phyloP scores from a whole-genome alignment of 2,329 filamentous ascomycete species.

The Fusarium luffae region DNA sequence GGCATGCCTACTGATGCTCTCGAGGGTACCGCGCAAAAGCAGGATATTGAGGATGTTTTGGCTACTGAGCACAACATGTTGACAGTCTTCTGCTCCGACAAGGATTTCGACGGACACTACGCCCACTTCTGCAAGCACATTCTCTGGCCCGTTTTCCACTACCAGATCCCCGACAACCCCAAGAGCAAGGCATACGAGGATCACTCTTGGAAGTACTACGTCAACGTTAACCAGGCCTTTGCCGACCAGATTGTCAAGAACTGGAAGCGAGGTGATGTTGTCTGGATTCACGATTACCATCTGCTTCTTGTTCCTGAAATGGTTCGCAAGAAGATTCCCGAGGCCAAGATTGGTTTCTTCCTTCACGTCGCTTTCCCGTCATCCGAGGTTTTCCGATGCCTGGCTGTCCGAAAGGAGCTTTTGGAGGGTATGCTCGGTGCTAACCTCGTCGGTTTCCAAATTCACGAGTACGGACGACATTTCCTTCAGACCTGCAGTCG shows the following conservation, averaged over 20 bases:
- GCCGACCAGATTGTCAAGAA: slow-evolving; percentile 89
- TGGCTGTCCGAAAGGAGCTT: slow-evolving; percentile 86
- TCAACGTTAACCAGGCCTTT: slow-evolving; percentile 91
- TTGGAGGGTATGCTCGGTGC: slow-evolving; percentile 93
- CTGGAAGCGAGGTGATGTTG: slow-evolving; percentile 92
- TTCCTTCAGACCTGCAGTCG: slow-evolving; percentile 97
- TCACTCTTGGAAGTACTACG: slow-evolving; percentile 95
- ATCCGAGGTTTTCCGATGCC: slow-evolving; percentile 92
- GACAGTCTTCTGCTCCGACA: slow-evolving; percentile 87
- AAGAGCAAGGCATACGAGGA: slow-evolving; percentile 99
- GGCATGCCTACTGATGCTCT: slow-evolving; percentile 94
- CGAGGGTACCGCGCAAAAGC: slow-evolving; percentile 76
- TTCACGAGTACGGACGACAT: slow-evolving; percentile 90
- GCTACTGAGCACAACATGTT: slow-evolving; percentile 85
- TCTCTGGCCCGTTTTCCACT: slow-evolving; percentile 97
- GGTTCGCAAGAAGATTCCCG: slow-evolving; percentile 88
- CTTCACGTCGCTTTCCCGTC: slow-evolving; percentile 95
- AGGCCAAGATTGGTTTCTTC: slow-evolving; percentile 96
- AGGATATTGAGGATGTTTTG: slow-evolving; percentile 84
- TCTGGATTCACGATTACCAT: slow-evolving; percentile 98
- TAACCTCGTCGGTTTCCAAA: slow-evolving; percentile 93
- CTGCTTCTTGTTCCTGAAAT: slow-evolving; percentile 88
- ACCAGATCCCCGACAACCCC: slow-evolving; percentile 96
- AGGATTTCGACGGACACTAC: slow-evolving; percentile 94
- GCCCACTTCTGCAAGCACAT: slow-evolving; percentile 98